A percentile compares a stretch with the other conserved stretches of the same genome.
Conservation (phyloP, 106 monocot species). For the Iris macrosiphon region DNA sequence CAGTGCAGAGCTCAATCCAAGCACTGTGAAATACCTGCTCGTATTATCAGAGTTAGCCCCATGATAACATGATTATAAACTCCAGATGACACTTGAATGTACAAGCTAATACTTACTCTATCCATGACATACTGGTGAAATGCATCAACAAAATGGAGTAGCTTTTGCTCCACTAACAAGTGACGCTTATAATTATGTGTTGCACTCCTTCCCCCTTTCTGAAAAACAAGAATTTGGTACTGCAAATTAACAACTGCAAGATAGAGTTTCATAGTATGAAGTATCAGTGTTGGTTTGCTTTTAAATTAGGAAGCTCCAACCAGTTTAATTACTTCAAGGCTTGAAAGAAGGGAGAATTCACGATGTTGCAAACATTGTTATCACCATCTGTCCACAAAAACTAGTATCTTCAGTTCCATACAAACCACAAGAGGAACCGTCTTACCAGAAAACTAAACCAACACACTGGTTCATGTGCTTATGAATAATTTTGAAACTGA, state of each 20-base stretch:
- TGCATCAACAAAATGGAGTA: conserved; percentile 95
- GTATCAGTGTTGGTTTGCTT: neutral
- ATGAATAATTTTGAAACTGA: no score
- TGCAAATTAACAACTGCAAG: neutral
- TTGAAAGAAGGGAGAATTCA: no score
- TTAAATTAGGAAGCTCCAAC: no score
- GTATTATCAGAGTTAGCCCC: neutral
- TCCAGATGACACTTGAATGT: neutral
- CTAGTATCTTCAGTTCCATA: no score
- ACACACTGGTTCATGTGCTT: no score
- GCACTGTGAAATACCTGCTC: conserved; percentile 86
- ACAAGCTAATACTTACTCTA: conserved; percentile 30
- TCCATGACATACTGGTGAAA: conserved; percentile 99
- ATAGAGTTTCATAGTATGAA: neutral
- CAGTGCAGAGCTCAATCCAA: conserved; percentile 85
- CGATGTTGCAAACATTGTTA: no score
- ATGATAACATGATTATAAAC: neutral
- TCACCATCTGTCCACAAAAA: no score
- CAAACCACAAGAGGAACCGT: no score
- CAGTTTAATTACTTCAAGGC: no score
- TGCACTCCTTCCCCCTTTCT: conserved; percentile 32
- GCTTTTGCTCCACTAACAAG: conserved; percentile 77
- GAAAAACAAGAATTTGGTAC: neutral
- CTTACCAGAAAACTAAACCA: no score
- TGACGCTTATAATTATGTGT: conserved; percentile 61